Evolutionary conservation across 1,284 basidiomycete genomes (phyloP).

Genomic region (Fistulina hepatica): DNA sequence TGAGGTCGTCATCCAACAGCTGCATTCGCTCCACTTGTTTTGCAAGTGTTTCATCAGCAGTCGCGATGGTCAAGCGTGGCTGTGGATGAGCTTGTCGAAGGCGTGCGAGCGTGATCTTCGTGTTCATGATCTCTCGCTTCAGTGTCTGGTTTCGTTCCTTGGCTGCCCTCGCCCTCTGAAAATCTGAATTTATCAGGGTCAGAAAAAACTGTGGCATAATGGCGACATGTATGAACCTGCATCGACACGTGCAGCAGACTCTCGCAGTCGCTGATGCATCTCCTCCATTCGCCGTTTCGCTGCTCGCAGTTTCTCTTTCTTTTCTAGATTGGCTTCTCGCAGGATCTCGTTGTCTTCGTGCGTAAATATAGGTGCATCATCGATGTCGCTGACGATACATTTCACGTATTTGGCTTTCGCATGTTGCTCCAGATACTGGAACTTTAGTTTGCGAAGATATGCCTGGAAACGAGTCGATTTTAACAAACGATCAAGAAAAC

Average conservation of each 20-base stretch:
- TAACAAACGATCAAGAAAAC: no score
- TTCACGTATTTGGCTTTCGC: conserved; percentile 80
- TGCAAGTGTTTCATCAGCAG: conserved; percentile 61
- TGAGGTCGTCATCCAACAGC: conserved; percentile 48
- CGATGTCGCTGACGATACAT: conserved; percentile 72
- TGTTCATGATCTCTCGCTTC: conserved; percentile 68
- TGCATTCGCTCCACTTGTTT: conserved; percentile 68
- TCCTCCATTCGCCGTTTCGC: conserved; percentile 53
- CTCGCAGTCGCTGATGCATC: conserved; percentile 48
- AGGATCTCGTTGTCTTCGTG: conserved; percentile 64
- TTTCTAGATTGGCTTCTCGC: conserved; percentile 48
- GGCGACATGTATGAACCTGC: conserved; percentile 37
- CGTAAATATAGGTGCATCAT: conserved; percentile 65
- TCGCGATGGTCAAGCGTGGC: conserved; percentile 61
- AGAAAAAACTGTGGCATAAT: conserved; percentile 1
- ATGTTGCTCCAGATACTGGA: conserved; percentile 78
- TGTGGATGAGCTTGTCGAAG: conserved; percentile 69
- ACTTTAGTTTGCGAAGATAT: conserved; percentile 75
- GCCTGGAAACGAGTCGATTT: no score
- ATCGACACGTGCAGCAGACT: conserved; percentile 54
- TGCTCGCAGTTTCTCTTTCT: conserved; percentile 56
- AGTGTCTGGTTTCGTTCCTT: conserved; percentile 47
- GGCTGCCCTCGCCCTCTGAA: conserved; percentile 39
- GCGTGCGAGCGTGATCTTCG: conserved; percentile 65
- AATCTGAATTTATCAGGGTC: conserved; percentile 32